Conservation (phyloP, 345 rosid species). For the Limnanthes douglasii region DNA sequence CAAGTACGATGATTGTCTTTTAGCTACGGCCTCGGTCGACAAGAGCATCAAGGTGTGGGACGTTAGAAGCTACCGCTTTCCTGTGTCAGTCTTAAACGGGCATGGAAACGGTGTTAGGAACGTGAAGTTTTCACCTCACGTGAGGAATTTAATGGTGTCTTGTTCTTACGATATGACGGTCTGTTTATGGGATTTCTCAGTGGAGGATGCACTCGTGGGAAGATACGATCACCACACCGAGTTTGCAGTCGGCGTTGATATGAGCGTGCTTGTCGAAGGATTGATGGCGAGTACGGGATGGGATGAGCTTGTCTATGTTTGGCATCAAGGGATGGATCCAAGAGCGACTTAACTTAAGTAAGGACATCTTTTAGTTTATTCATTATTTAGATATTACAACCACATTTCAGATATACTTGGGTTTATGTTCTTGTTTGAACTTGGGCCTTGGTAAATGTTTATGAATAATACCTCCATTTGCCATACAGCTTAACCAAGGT, state of each 20-base stretch:
- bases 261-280: constrained; percentile 95
- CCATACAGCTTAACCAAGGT: no score
- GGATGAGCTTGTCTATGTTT: constrained; percentile 85
- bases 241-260: constrained; percentile 73
- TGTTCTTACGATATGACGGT: constrained; percentile 89
- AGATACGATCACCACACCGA: constrained; percentile 83
- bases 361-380: no score
- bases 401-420: no score
- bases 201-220: constrained; percentile 77
- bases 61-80: constrained; percentile 57
- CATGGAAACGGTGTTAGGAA: constrained; percentile 79
- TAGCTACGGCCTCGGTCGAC: constrained; percentile 77
- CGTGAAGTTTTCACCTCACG: constrained; percentile 81
- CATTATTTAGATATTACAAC: no score
- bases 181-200: constrained; percentile 79
- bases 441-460: no score
- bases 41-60: constrained; percentile 76
- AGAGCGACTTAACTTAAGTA: constrained; percentile 37
- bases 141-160: constrained; percentile 50
- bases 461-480: no score
- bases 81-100: constrained; percentile 59
- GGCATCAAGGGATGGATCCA: constrained; percentile 94
- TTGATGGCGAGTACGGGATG: constrained; percentile 82
- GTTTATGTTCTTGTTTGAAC: no score
- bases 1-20: constrained; percentile 70